A percentile compares a stretch with the other conserved stretches of the same genome.
phyloP scores from a whole-genome alignment of 768 basidiomycete genomes.

The Leccinum longicurvipes region DNA sequence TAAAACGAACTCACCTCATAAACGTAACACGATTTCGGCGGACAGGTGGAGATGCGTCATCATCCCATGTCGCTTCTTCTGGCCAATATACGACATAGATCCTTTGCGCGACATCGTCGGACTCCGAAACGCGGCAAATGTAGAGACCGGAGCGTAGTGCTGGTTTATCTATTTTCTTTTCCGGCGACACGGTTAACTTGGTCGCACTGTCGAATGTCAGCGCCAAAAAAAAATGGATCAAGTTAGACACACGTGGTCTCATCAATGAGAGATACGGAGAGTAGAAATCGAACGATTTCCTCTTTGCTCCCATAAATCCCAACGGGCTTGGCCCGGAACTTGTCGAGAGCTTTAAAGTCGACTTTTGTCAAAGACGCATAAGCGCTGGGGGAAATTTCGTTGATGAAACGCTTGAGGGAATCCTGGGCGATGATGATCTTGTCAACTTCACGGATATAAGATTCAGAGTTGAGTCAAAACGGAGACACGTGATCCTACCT shows the following conservation, averaged over 20 bases:
- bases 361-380: slow-evolving; percentile 56
- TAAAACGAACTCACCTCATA: slow-evolving; percentile 43
- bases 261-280: slow-evolving; percentile 35
- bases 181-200: slow-evolving; percentile 7
- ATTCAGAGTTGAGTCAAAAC: not conserved
- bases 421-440: slow-evolving; percentile 61
- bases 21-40: slow-evolving; percentile 54
- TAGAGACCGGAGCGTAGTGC: slow-evolving; percentile 52
- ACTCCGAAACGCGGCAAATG: slow-evolving; percentile 28
- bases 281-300: slow-evolving; percentile 48
- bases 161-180: slow-evolving; percentile 9
- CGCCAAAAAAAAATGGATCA: not conserved
- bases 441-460: slow-evolving; percentile 40
- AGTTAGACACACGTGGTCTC: slow-evolving; percentile 36
- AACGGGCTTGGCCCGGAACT: slow-evolving; percentile 41
- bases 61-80: slow-evolving; percentile 56
- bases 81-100: slow-evolving; percentile 61
- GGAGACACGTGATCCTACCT: slow-evolving; percentile 33
- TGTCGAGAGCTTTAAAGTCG: slow-evolving; percentile 53
- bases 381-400: slow-evolving; percentile 46
- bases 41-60: slow-evolving; percentile 44
- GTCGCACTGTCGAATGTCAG: slow-evolving; percentile 10
- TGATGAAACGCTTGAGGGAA: slow-evolving; percentile 46
- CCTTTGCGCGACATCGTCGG: slow-evolving; percentile 11
- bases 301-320: slow-evolving; percentile 57